Evolutionary conservation across 192 early-diverging fungal species (phyloP).

Genomic region (Gigaspora rosea): DNA sequence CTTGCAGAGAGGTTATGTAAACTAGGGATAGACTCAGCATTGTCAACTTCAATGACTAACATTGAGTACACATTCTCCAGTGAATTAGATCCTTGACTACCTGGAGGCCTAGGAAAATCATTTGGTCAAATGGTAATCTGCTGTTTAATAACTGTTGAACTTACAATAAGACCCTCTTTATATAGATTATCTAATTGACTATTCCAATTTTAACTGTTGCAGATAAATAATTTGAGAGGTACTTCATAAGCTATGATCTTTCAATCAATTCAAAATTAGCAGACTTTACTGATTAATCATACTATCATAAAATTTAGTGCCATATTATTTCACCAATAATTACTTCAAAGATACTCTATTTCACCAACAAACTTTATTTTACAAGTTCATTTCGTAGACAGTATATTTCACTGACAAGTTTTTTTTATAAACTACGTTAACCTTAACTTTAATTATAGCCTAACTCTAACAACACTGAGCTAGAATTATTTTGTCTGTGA

Average conservation of each 20-base stretch:
- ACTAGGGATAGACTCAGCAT: constrained; percentile 20
- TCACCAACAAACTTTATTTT: too few species aligned
- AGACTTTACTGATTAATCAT: too few species aligned
- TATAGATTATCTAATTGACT: constrained; percentile 1
- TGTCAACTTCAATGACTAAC: constrained; percentile 13
- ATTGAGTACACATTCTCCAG: not conserved
- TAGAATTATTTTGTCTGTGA: too few species aligned
- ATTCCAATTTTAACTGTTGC: not conserved
- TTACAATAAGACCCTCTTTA: not conserved
- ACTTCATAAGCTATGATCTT: constrained; percentile 28
- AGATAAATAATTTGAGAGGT: constrained; percentile 6
- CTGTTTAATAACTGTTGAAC: constrained; percentile 5
- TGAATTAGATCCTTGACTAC: constrained; percentile 9
- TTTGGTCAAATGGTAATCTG: constrained; percentile 16
- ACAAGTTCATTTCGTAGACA: too few species aligned
- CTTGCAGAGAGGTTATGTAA: constrained; percentile 4
- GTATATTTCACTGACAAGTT: too few species aligned
- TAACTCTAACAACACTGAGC: too few species aligned
- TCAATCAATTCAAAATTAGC: not conserved
- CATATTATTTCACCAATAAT: too few species aligned
- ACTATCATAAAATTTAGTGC: too few species aligned
- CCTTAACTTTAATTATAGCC: too few species aligned
- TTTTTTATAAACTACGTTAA: too few species aligned
- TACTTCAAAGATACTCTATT: too few species aligned
- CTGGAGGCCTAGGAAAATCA: constrained; percentile 15